Conservation (phyloP, 306 rosid species). For the Vigna radiata region DNA sequence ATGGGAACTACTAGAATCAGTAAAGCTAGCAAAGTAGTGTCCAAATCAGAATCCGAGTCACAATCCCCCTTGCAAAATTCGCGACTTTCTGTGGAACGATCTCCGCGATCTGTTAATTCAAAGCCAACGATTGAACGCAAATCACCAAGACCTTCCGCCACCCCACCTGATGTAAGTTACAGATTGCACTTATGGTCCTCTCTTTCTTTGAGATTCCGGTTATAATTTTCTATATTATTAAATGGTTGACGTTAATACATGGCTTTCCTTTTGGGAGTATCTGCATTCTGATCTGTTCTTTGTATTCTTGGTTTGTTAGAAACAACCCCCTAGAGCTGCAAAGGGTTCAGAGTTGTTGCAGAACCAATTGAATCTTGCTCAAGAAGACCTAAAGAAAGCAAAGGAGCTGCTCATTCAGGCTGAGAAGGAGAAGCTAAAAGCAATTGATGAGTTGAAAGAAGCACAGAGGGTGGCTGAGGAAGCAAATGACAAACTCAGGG, state of each 20-base stretch:
- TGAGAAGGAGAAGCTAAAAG: slow-evolving; percentile 82
- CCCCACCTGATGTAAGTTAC: slow-evolving; percentile 83
- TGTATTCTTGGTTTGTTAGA: slow-evolving; percentile 53
- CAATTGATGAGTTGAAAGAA: slow-evolving; percentile 75
- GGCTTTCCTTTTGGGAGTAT: slow-evolving; percentile 8
- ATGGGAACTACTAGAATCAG: slow-evolving; percentile 70
- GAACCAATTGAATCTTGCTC: slow-evolving; percentile 67
- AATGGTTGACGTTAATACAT: slow-evolving; percentile 26
- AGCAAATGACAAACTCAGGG: slow-evolving; percentile 81
- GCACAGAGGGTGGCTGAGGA: slow-evolving; percentile 77
- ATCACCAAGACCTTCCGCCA: slow-evolving; percentile 62
- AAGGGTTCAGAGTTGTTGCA: slow-evolving; percentile 79
- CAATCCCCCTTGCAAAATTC: slow-evolving; percentile 73
- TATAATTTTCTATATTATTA: slow-evolving; percentile 7
- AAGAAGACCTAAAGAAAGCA: slow-evolving; percentile 89
- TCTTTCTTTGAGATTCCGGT: slow-evolving; percentile 11
- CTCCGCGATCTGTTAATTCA: slow-evolving; percentile 76
- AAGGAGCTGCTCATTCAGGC: slow-evolving; percentile 73
- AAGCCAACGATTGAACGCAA: slow-evolving; percentile 70
- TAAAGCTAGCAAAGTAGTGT: slow-evolving; percentile 60
- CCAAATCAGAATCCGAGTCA: slow-evolving; percentile 76
- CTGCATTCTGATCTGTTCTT: slow-evolving; percentile 8
- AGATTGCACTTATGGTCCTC: slow-evolving; percentile 6
- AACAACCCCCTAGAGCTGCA: slow-evolving; percentile 58
- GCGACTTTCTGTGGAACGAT: slow-evolving; percentile 76